Evolutionary conservation across 331 rosid genomes (phyloP).

Genomic region (Erythrophleum ivorense): DNA sequence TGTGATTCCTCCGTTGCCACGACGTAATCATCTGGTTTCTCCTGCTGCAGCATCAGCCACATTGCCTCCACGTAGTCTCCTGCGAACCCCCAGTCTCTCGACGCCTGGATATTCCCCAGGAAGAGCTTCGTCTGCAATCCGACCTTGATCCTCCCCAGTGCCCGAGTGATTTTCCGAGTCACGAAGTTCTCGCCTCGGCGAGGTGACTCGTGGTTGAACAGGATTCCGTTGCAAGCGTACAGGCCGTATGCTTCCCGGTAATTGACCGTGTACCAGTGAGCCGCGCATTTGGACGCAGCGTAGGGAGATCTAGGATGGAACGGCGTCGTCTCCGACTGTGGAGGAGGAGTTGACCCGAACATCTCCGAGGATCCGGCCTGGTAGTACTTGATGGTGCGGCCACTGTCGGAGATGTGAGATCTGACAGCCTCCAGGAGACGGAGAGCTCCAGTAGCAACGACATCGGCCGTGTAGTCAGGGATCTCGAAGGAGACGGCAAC

Average conservation of each 20-base stretch:
- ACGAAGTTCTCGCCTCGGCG: slow-evolving; percentile 90
- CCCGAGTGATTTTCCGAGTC: slow-evolving; percentile 88
- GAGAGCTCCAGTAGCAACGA: slow-evolving; percentile 89
- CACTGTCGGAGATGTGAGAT: slow-evolving; percentile 74
- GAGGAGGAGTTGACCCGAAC: slow-evolving; percentile 92
- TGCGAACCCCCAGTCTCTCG: slow-evolving; percentile 95
- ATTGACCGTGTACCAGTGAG: slow-evolving; percentile 97
- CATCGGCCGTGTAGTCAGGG: slow-evolving; percentile 97
- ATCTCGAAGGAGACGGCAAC: slow-evolving; percentile 96
- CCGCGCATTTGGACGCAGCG: slow-evolving; percentile 89
- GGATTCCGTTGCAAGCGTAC: slow-evolving; percentile 86
- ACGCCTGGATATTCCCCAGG: slow-evolving; percentile 78
- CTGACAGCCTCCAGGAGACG: slow-evolving; percentile 90
- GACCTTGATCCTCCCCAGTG: slow-evolving; percentile 87
- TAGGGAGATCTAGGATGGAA: slow-evolving; percentile 94
- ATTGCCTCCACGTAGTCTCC: slow-evolving; percentile 94
- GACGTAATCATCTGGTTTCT: too few relatives aligned
- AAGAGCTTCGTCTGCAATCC: slow-evolving; percentile 88
- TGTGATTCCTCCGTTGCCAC: slow-evolving; percentile 92
- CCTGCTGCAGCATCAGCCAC: slow-evolving; percentile 99
- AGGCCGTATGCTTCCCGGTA: slow-evolving; percentile 93
- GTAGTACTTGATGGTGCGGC: slow-evolving; percentile 70
- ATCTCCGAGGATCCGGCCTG: slow-evolving; percentile 95
- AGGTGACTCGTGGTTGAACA: slow-evolving; percentile 90
- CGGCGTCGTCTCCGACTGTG: slow-evolving; percentile 78